These are phyloP conservation scores for Tephrocybe sp. DNA, from an alignment of 768 basidiomycete genomes.

Conservation along the genomic window DNA sequence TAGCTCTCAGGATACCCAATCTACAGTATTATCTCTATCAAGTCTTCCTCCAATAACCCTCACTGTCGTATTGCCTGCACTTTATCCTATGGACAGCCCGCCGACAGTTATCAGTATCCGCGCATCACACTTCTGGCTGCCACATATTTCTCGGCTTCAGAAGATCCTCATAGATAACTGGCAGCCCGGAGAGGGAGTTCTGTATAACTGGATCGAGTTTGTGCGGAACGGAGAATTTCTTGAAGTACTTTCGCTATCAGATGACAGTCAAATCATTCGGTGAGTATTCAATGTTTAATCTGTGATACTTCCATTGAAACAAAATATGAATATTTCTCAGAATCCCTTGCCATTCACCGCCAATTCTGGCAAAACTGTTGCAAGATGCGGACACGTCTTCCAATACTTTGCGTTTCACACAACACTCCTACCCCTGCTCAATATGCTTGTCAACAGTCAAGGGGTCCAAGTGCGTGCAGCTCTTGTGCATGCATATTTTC, in stretches of 20 bases:
- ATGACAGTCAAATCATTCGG: slow-evolving; percentile 34
- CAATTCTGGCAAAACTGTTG: slow-evolving; percentile 48
- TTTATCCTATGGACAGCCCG: slow-evolving; percentile 54
- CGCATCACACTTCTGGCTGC: slow-evolving; percentile 61
- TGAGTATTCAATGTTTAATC: slow-evolving; percentile 23
- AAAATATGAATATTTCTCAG: slow-evolving; percentile 28
- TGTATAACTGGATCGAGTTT: slow-evolving; percentile 74
- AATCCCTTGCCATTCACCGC: slow-evolving; percentile 58
- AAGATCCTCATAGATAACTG: slow-evolving; percentile 52
- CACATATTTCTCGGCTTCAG: slow-evolving; percentile 36
- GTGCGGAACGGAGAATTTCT: slow-evolving; percentile 70
- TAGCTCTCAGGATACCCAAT: slow-evolving; percentile 7
- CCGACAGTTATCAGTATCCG: slow-evolving; percentile 58
- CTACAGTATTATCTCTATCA: slow-evolving; percentile 36
- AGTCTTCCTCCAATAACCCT: slow-evolving; percentile 66
- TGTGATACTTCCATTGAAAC: slow-evolving; percentile 5
- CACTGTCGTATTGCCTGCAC: slow-evolving; percentile 48
- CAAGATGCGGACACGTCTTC: slow-evolving; percentile 46
- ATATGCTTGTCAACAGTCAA: slow-evolving; percentile 77
- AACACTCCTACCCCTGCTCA: slow-evolving; percentile 66
- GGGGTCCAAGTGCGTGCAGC: slow-evolving; percentile 70
- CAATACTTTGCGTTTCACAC: slow-evolving; percentile 55
- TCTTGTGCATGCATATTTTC: slow-evolving; percentile 78
- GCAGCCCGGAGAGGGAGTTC: slow-evolving; percentile 56
- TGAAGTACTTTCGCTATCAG: slow-evolving; percentile 38